Percentiles rank a stretch among this genome's conserved stretches.
These are phyloP conservation scores for Gossypioides kirkii DNA, from an alignment of 345 rosid genomes.

Conservation along the genomic window DNA sequence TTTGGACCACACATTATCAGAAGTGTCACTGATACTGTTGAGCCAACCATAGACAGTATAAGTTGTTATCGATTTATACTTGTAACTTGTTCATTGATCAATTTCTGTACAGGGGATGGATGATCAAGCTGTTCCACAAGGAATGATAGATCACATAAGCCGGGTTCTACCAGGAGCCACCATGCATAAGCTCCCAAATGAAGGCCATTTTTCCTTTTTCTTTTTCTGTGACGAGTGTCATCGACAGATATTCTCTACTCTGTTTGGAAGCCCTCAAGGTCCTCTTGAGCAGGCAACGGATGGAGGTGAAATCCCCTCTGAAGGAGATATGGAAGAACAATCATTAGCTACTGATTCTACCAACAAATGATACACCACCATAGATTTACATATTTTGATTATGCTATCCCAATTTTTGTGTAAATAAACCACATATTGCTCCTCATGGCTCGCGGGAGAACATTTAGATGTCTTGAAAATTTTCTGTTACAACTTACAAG, in stretches of 20 bases:
- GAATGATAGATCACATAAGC: constrained; percentile 58
- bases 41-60: neutral
- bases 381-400: neutral
- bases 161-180: constrained; percentile 67
- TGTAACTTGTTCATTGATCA: neutral
- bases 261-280: constrained; percentile 67
- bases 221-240: constrained; percentile 83
- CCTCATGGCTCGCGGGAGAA: constrained; percentile 15
- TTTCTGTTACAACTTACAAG: neutral
- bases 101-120: constrained; percentile 63
- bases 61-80: neutral
- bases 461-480: constrained; percentile 1
- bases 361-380: constrained; percentile 21
- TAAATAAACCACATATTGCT: constrained; percentile 44
- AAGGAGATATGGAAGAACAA: constrained; percentile 15
- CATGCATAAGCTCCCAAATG: constrained; percentile 59
- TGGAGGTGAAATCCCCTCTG: constrained; percentile 19
- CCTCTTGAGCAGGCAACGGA: constrained; percentile 35
- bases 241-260: constrained; percentile 54
- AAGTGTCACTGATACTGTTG: neutral
- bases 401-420: constrained; percentile 14
- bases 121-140: constrained; percentile 60
- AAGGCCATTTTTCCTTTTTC: constrained; percentile 86
- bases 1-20: neutral
- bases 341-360: constrained; percentile 16